These are phyloP conservation scores for Murraya koenigii DNA, from an alignment of 345 rosid genomes.

Conservation along the genomic window DNA sequence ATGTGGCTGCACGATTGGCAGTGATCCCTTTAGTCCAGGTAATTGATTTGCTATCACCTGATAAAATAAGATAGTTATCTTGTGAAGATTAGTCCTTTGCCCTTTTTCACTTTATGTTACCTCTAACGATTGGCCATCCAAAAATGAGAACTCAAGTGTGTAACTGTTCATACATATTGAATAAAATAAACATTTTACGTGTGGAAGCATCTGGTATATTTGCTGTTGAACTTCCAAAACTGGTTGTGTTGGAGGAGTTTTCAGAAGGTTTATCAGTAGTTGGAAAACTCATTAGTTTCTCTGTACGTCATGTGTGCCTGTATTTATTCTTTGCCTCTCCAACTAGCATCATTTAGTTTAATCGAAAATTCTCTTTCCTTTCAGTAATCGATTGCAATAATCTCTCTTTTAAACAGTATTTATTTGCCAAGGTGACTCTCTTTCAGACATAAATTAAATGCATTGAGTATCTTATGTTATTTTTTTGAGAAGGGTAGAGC, in stretches of 20 bases:
- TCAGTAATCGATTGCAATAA: neutral
- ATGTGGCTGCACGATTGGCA: conserved; percentile 88
- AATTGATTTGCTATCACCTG: neutral
- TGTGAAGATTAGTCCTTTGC: neutral
- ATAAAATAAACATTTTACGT: neutral
- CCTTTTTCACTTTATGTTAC: neutral
- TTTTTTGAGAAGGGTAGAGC: neutral
- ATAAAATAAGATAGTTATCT: neutral
- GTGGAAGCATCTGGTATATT: neutral
- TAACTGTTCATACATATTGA: neutral
- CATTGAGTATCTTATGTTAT: neutral
- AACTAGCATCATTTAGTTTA: neutral
- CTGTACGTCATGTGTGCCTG: neutral
- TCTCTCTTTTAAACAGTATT: neutral
- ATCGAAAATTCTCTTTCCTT: neutral
- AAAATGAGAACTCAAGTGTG: neutral
- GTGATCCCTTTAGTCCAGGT: conserved; percentile 77
- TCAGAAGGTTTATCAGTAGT: neutral
- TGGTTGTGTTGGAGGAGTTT: neutral
- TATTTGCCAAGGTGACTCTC: neutral
- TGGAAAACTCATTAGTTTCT: neutral
- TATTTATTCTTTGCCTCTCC: too few species aligned
- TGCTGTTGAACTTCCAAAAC: neutral
- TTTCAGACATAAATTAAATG: neutral
- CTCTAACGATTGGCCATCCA: neutral